These are phyloP conservation scores for Fistulina hepatica DNA, from an alignment of 1,284 basidiomycete genomes.

Conservation along the genomic window DNA sequence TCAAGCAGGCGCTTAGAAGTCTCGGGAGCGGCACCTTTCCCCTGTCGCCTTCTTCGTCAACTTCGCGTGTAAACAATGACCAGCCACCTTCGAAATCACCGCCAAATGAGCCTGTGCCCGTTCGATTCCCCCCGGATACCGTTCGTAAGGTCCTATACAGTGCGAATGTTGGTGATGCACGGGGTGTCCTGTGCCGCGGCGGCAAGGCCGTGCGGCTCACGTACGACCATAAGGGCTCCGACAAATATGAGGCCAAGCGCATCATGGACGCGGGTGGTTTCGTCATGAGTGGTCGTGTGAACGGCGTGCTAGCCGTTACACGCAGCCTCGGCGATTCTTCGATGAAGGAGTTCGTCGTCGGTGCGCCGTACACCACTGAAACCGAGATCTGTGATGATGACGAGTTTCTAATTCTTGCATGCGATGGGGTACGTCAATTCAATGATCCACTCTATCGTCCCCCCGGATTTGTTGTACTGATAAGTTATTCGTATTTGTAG, in stretches of 20 bases:
- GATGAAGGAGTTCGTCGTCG: slow-evolving; percentile 99
- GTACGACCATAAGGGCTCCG: slow-evolving; percentile 98
- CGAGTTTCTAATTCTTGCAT: slow-evolving; percentile 92
- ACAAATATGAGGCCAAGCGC: slow-evolving; percentile 93
- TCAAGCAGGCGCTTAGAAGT: slow-evolving; percentile 47
- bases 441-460: slow-evolving; percentile 1
- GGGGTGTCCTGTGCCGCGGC: slow-evolving; percentile 79
- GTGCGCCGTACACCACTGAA: slow-evolving; percentile 96
- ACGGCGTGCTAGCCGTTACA: slow-evolving; percentile 94
- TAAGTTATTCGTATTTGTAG: slow-evolving; percentile 32
- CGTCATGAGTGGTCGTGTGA: slow-evolving; percentile 97
- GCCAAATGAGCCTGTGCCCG: slow-evolving; percentile 19
- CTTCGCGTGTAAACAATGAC: too few relatives aligned
- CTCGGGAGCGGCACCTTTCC: slow-evolving; percentile 31
- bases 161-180: slow-evolving; percentile 93
- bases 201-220: slow-evolving; percentile 91
- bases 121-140: slow-evolving; percentile 37
- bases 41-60: neutral
- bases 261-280: slow-evolving; percentile 98
- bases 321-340: slow-evolving; percentile 92
- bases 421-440: slow-evolving; percentile 94
- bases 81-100: slow-evolving; percentile 28
- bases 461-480: slow-evolving; percentile 5
- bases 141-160: slow-evolving; percentile 79
- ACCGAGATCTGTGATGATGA: slow-evolving; percentile 86